Percentiles rank a stretch among this genome's conserved stretches.
These are phyloP conservation scores for Boeremia exigua DNA, from an alignment of 2,329 filamentous ascomycete genomes.

Conservation along the genomic window DNA sequence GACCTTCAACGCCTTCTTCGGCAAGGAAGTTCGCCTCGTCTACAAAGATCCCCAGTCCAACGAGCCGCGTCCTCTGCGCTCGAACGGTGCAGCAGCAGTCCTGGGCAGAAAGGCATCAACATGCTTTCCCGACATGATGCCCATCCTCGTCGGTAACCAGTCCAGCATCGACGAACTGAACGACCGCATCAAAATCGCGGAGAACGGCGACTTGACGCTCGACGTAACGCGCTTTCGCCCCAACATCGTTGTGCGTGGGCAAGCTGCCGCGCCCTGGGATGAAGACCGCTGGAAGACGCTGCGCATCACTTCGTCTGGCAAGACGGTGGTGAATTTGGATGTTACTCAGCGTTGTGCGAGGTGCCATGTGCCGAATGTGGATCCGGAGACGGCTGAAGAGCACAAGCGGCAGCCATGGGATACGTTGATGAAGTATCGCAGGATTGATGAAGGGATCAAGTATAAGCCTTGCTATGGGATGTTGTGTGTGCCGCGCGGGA, in stretches of 20 bases:
- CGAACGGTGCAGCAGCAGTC: conserved; percentile 61
- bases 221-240: conserved; percentile 64
- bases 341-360: conserved; percentile 65
- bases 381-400: conserved; percentile 66
- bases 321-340: conserved; percentile 53
- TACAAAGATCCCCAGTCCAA: conserved; percentile 63
- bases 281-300: conserved; percentile 70
- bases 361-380: conserved; percentile 70
- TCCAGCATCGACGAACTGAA: conserved; percentile 66
- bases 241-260: conserved; percentile 66
- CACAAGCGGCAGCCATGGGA: conserved; percentile 67
- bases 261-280: conserved; percentile 59
- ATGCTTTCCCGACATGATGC: conserved; percentile 67
- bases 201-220: conserved; percentile 57
- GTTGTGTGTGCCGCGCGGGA: conserved; percentile 66
- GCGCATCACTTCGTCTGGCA: conserved; percentile 45
- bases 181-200: conserved; percentile 52
- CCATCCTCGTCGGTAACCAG: conserved; percentile 62
- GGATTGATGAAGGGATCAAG: conserved; percentile 65
- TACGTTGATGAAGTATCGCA: conserved; percentile 64
- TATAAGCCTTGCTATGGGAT: conserved; percentile 73
- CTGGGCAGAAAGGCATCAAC: conserved; percentile 62
- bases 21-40: conserved; percentile 62
- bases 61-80: conserved; percentile 59
- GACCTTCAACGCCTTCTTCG: conserved; percentile 63